A percentile compares a stretch with the other conserved stretches of the same genome.
These are phyloP conservation scores for Medicago lupulina DNA, from an alignment of 306 rosid genomes.

Conservation along the genomic window DNA sequence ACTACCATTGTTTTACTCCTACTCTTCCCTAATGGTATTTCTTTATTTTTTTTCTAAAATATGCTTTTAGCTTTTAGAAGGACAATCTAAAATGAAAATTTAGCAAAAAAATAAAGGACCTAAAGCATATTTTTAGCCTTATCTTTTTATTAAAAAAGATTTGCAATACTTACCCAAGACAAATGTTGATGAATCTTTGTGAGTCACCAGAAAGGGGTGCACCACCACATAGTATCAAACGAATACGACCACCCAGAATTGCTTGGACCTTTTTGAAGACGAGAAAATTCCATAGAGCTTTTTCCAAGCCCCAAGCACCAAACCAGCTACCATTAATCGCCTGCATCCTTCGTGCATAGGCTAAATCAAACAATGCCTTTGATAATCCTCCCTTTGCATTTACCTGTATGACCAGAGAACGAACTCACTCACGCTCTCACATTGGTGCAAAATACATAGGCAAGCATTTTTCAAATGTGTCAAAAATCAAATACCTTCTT, in stretches of 20 bases:
- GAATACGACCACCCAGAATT: slow-evolving; percentile 86
- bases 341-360: slow-evolving; percentile 82
- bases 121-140: not conserved
- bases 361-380: slow-evolving; percentile 82
- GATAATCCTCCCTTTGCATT: slow-evolving; percentile 81
- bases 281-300: slow-evolving; percentile 72
- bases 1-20: slow-evolving; percentile 16
- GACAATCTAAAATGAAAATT: slow-evolving; percentile 1
- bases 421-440: slow-evolving; percentile 10
- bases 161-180: slow-evolving; percentile 72
- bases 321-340: slow-evolving; percentile 94
- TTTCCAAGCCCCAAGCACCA: slow-evolving; percentile 96
- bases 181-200: slow-evolving; percentile 98
- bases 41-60: not conserved
- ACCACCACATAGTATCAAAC: slow-evolving; percentile 90
- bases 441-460: slow-evolving; percentile 20
- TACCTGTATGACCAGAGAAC: slow-evolving; percentile 61
- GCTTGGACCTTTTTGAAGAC: slow-evolving; percentile 90
- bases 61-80: not conserved
- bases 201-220: slow-evolving; percentile 94
- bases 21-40: slow-evolving; percentile 10
- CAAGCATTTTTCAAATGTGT: slow-evolving; percentile 28
- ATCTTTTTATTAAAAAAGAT: not conserved
- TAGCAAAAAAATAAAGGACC: not conserved
- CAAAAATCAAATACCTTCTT: slow-evolving; percentile 71